Evolutionary conservation across 2,329 filamentous ascomycete species (phyloP), one percentile per base, ranked within the genome.

Genomic region (Pseudofabraea citricarpa): DNA sequence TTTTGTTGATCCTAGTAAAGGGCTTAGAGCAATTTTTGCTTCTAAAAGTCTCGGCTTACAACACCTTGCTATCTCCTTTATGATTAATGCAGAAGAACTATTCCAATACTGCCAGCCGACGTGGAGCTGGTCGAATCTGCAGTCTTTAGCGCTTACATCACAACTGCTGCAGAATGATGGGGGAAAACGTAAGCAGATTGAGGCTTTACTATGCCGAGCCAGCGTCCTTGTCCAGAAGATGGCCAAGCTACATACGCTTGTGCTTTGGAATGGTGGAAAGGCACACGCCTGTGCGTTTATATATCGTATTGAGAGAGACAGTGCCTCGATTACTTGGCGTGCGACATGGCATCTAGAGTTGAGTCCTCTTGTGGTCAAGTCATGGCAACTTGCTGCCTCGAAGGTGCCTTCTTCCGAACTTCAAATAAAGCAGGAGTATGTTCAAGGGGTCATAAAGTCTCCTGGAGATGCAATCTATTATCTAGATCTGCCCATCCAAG

Each of bases 81-180:
- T 60, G 45, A 32, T 58, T 18, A 45, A 60, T 43, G 61, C 61
- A 18, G 46, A 47, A 38, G 48, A 63, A 24, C 46, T 64, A 47
- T 61, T 65, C 35, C 20, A 15, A 24, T 13, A 36, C 19, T 61
- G 56, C 41, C 43, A 46, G 16, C 36, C 27, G 29, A 47, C 48
- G 7, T 62, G 54, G 54, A 56, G 24, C 19, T 64, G 62, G 61
- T 27, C 29, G n/a, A 47, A 47, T 40, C 43, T 65, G 40, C 49
- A 54, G 42, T 62, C 58, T 41, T 50, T 65, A 44, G 55, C 60
- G 18, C 56, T 66, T n/a, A 65, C 63, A 49, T 64, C 61, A 31
- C 46, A 56, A 31, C 47, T 56, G 43, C 44, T 66, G 19, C n/a
- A n/a, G n/a, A 40, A 49, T 41, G 20, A 47, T 36, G 31, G 24